A percentile compares a stretch with the other conserved stretches of the same genome.
phyloP scores from a whole-genome alignment of 495 filamentous ascomycete species.

The Cercophora sp. region DNA sequence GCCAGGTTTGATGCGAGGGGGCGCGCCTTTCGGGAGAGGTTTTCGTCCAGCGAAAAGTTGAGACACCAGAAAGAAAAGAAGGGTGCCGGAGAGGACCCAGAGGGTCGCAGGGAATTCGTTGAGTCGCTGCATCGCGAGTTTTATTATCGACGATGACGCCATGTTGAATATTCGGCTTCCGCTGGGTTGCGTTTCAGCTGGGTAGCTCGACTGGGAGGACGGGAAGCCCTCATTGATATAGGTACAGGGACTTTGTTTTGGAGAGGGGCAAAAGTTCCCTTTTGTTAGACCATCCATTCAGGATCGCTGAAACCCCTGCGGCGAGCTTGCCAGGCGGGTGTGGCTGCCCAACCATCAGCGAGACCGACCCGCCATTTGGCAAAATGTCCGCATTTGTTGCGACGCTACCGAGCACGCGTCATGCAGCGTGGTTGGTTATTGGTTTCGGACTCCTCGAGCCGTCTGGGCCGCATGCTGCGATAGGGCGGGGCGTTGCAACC shows the following conservation, averaged over 20 bases:
- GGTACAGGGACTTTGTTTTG: neutral
- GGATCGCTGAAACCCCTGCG: neutral
- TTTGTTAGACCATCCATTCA: neutral
- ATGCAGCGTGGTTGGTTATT: neutral
- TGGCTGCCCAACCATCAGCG: neutral
- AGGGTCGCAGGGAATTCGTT: neutral
- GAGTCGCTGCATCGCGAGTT: neutral
- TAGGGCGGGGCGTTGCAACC: too few species aligned
- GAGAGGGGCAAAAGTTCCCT: neutral
- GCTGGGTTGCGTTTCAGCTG: neutral
- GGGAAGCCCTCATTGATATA: neutral
- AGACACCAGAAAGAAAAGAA: neutral
- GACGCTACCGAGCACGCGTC: neutral
- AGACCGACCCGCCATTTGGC: neutral
- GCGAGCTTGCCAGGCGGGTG: too few species aligned
- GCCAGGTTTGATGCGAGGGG: constrained; percentile 10
- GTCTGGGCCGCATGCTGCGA: neutral
- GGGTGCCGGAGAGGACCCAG: neutral
- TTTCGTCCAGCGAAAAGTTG: neutral
- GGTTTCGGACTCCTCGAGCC: neutral
- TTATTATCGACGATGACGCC: too few species aligned
- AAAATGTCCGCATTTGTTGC: neutral
- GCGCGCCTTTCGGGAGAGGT: constrained; percentile 17
- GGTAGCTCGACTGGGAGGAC: neutral
- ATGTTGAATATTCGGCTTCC: neutral